Base-by-base conservation (phyloP, 2,329 filamentous ascomycete genomes). In the Mariannaea sp. region DNA sequence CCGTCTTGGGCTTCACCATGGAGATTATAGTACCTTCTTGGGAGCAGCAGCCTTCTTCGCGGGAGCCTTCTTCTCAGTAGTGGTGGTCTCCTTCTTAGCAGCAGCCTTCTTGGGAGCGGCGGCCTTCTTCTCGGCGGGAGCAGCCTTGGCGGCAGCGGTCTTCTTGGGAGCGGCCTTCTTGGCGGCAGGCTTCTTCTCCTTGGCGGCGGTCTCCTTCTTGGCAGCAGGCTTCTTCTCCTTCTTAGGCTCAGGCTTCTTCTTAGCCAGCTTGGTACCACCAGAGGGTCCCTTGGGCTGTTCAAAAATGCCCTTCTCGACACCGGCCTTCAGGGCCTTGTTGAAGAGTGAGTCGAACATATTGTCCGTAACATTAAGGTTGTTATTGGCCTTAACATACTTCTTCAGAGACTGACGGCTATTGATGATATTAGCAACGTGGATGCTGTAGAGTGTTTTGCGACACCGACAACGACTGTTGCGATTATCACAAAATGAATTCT, bases 211-310 rank as follows among this genome's bases (percentile, higher is more conserved):
- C 49, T 60, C 58, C 61, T 69, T 68, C 64, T 68, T 68, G 41
- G 66, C 66, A 33, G 60, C 69, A 39, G 66, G 61, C 67, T 72
- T 72, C 64, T 68, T 68, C 56, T 62, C 65, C 61, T 70, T 70
- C 71, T 75, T 75, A 46, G 71, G 65, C 62, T 73, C 71, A 17
- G 69, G 66, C 62, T 80, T 74, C 80, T 91, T 92, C 86, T 93
- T 93, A 55, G 88, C 88, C 56, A 96, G 87, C 87, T 96, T 96
- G 75, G 94, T 91, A 64, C 90, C 89, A 56, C 92, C 92, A 60
- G 92, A 96, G 55, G 90, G 82, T 68, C 91, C 92, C 85, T 96
- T 96, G 69, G 92, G 92, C 73, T 93, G 91, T 70, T 86, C 82
- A 71, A 96, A 96, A 67, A 89, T 82, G 59, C 89, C 90, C 81